Evolutionary conservation across 2,329 filamentous ascomycete genomes (phyloP), one percentile per base, ranked within the genome.

Genomic region (Emmonsiellopsis sp.): DNA sequence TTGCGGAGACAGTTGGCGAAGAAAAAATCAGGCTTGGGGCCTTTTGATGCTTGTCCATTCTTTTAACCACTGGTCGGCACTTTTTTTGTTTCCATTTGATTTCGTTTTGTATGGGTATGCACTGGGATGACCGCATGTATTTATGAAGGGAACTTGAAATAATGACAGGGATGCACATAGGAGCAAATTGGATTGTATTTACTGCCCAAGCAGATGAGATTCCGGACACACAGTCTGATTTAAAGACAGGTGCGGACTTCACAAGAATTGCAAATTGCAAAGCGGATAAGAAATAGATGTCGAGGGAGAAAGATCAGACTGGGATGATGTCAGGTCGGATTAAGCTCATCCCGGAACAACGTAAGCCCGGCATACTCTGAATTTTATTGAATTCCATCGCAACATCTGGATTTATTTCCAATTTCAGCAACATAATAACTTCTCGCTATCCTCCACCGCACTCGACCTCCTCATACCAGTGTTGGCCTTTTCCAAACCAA

Each of bases 361-460:
- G 35, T 49, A 20, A 40, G 40, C 11, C 47, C 47, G 47, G 9
- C 10, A 2, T n/a, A 3, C 20, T 40, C 20, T 15, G 35, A 40
- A 49, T 49, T 49, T 49, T 48, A 49, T 26, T 26, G 35, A 40
- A 49, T 49, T 41, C 35, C 20, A 49, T 15, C 47, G 15, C 47
- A 49, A 49, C 16, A 11, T 49, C 30, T 13, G 13, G 35, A 30
- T 49, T 49, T 49, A 32, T 32, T 35, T 48, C 37, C 35, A 3
- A 5, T 9, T 38, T 38, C 35, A 38, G 13, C 35, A 40, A 16
- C 31, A 48, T 10, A 13, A 13, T 30, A 49, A 49, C 40, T 40
- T 20, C 6, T n/a, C 35, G 13, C 45, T 16, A 20, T 34, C 34
- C 32, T 20, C 35, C 35, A 20, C 30, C 32, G 20, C 10, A 0